These are phyloP conservation scores for Hansenula anomala DNA, from an alignment of 1,139 yeast genomes.

Conservation along the genomic window DNA sequence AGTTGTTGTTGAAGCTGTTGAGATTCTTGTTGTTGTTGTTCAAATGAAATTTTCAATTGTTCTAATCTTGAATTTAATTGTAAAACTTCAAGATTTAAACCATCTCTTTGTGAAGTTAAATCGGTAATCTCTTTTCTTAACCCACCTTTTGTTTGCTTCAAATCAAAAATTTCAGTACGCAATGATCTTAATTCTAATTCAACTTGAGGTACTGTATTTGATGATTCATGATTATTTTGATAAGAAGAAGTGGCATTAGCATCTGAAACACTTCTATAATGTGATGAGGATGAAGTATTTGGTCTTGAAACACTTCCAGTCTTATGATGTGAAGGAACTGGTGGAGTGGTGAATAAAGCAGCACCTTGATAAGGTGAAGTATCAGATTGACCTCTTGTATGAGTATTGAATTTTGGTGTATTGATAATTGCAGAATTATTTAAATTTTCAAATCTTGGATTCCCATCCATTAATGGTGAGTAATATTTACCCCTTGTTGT, in stretches of 20 bases:
- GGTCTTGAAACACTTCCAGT: background rate
- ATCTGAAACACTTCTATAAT: slow-evolving; percentile 10
- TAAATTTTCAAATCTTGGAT: slow-evolving; percentile 3
- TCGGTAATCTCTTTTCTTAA: slow-evolving; percentile 40
- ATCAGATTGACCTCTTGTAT: slow-evolving; percentile 3
- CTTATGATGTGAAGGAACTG: slow-evolving; percentile 38
- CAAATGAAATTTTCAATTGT: slow-evolving; percentile 7
- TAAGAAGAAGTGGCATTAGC: slow-evolving; percentile 20
- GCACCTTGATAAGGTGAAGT: slow-evolving; percentile 21
- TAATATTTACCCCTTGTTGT: background rate
- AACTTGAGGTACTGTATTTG: slow-evolving; percentile 16
- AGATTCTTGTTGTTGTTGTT: background rate
- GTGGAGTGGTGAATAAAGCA: slow-evolving; percentile 41
- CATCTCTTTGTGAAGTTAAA: slow-evolving; percentile 26
- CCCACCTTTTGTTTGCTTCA: slow-evolving; percentile 32
- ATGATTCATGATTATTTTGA: slow-evolving; percentile 13
- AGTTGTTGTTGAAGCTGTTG: background rate
- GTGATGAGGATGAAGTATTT: background rate
- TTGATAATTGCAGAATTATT: background rate
- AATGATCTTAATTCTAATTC: slow-evolving; percentile 28
- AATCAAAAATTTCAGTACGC: slow-evolving; percentile 27
- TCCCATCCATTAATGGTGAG: slow-evolving; percentile 17
- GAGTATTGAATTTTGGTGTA: background rate
- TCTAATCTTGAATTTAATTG: slow-evolving; percentile 10
- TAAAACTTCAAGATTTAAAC: slow-evolving; percentile 12